Conservation (phyloP, 495 filamentous ascomycete species). For the Paragyromitra xinjiangensis region DNA sequence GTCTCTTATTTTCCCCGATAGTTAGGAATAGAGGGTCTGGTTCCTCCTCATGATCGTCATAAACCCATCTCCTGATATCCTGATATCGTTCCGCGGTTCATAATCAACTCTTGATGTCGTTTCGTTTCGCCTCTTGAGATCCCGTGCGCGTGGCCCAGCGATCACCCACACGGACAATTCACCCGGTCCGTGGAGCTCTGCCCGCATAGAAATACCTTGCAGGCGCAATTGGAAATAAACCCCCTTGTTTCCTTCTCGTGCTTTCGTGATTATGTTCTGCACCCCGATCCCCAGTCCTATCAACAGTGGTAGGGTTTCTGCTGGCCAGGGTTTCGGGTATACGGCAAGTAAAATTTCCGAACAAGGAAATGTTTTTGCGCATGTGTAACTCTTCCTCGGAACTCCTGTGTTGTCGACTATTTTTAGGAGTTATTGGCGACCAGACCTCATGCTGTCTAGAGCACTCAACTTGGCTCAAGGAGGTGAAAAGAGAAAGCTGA, state of each 20-base stretch:
- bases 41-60: no score
- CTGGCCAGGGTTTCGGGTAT: conserved; percentile 2
- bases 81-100: no score
- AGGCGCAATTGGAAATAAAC: conserved; percentile 13
- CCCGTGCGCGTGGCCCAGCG: conserved; percentile 34
- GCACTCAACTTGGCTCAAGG: neutral
- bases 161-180: conserved; percentile 19
- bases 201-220: neutral
- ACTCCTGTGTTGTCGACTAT: neutral
- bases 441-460: neutral
- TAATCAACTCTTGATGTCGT: neutral
- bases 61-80: neutral
- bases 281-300: neutral
- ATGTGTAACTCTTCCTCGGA: neutral
- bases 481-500: conserved; percentile 1
- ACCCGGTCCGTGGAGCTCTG: neutral
- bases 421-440: neutral
- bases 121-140: conserved; percentile 32
- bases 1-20: neutral
- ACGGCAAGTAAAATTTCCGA: neutral
- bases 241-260: neutral
- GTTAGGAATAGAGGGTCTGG: neutral
- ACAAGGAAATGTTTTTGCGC: neutral
- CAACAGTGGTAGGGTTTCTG: conserved; percentile 3
- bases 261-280: neutral